Conservation (phyloP, 1,139 yeast species). For the Blastobotrys persicus region DNA sequence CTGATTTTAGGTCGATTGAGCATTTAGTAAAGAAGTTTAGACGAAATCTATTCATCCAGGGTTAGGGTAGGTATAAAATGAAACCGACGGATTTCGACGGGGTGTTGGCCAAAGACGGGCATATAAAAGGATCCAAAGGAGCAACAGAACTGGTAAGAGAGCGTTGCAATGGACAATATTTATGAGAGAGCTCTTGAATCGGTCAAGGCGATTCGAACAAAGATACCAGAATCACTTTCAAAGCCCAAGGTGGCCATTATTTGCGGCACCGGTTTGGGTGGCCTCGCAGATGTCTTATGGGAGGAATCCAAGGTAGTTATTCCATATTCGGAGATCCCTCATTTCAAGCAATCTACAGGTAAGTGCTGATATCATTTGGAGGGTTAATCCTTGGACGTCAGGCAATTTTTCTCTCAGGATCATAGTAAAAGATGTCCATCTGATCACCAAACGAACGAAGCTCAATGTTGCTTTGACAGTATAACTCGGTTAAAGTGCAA, state of each 20-base stretch:
- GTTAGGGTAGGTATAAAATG: not conserved
- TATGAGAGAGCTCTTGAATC: slow-evolving; percentile 28
- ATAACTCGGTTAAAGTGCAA: no score
- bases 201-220: slow-evolving; percentile 26
- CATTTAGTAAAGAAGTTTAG: no score
- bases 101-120: not conserved
- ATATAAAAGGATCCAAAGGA: not conserved
- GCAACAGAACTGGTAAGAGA: not conserved
- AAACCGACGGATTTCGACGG: slow-evolving; percentile 8
- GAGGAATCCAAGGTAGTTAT: slow-evolving; percentile 49
- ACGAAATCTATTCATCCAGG: no score
- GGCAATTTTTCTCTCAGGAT: no score
- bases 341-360: slow-evolving; percentile 68
- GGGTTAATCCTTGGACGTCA: no score
- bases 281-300: slow-evolving; percentile 58
- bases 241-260: slow-evolving; percentile 62
- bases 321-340: slow-evolving; percentile 70
- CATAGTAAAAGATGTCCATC: no score
- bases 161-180: slow-evolving; percentile 8
- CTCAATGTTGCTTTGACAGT: no score
- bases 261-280: slow-evolving; percentile 95
- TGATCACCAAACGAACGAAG: no score
- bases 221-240: slow-evolving; percentile 30
- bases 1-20: no score
- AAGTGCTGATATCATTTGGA: not conserved